Conservation (phyloP, 306 rosid genomes). For the Urtica urens region DNA sequence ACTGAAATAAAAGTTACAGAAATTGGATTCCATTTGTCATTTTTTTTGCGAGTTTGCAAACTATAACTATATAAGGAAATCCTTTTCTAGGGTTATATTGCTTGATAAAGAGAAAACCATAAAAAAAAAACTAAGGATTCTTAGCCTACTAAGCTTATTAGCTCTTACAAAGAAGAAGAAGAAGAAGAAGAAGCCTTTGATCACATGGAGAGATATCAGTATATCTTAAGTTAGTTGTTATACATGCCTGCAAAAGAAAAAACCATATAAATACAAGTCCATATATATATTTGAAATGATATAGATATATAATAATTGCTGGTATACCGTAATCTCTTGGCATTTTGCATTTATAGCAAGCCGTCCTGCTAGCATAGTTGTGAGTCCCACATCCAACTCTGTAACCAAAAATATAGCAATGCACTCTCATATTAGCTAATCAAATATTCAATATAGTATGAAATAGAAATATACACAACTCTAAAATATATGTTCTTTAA, state of each 20-base stretch:
- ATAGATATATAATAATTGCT: too few species aligned
- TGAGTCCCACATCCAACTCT: constrained; percentile 83
- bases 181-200: constrained; percentile 8
- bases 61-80: constrained; percentile 17
- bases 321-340: constrained; percentile 51
- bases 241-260: constrained; percentile 20
- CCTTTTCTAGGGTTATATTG: constrained; percentile 7
- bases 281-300: too few species aligned
- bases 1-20: constrained; percentile 3
- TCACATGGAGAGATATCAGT: constrained; percentile 1
- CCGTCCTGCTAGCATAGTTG: constrained; percentile 82
- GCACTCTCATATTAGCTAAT: too few species aligned
- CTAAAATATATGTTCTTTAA: too few species aligned
- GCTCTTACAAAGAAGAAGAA: constrained; percentile 8
- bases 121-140: constrained; percentile 12
- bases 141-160: constrained; percentile 25
- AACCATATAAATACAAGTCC: too few species aligned
- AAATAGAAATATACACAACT: too few species aligned
- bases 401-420: too few species aligned
- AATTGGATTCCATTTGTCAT: constrained; percentile 31
- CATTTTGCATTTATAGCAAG: constrained; percentile 74
- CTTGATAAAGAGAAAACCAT: constrained; percentile 13
- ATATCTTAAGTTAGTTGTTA: constrained; percentile 7
- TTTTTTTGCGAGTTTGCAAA: constrained; percentile 24
- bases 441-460: too few species aligned